Evolutionary conservation across 352 stramenopile species (phyloP), one percentile per base, ranked within the genome.

Genomic region (Phytopythium delawarense): DNA sequence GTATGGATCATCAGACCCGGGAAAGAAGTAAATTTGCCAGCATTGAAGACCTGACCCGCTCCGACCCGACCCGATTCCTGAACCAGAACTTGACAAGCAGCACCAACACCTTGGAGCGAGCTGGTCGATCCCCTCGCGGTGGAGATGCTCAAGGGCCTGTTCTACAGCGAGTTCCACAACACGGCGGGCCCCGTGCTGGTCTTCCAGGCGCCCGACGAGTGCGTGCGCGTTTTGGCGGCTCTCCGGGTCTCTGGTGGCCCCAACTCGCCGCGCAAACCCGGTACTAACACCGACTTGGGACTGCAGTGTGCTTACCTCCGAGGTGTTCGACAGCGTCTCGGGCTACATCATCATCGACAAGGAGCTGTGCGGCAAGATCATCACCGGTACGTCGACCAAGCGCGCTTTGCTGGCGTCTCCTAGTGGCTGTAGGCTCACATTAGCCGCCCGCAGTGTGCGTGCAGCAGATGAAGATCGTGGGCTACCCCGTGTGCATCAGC

Each of bases 101-200:
- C 2, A 11, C 23, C 23, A 21, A 53, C 48, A 53, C 23, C 9
- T 53, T 35, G 4, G 45, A 28, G 25, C 34, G 34, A 39, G 42
- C 18, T 12, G 42, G 18, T 20, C 42, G 42, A 21, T 48, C 20
- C 42, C 11, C 18, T 20, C 18, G 50, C 50, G 30, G 30, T 15
- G 30, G 50, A 16, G 30, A 92, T 92, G 85, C 80, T 94, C 65
- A 88, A 92, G 68, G 87, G 82, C 7, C 57, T 97, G 21, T 96
- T 97, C 74, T 97, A 97, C 70, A 92, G 82, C 71, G 89, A 97
- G 73, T 97, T 97, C 64, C 88, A 97, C 79, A 97, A 97, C 76
- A 76, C 92, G 54, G 83, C 84, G 15, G 89, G 89, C n/a, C 86
- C 86, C 34, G 85, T 94, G 66, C 93, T 97, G 70, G 79, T 96